phyloP scores from a whole-genome alignment of 441 rosid species.

The Kokia cookei region DNA sequence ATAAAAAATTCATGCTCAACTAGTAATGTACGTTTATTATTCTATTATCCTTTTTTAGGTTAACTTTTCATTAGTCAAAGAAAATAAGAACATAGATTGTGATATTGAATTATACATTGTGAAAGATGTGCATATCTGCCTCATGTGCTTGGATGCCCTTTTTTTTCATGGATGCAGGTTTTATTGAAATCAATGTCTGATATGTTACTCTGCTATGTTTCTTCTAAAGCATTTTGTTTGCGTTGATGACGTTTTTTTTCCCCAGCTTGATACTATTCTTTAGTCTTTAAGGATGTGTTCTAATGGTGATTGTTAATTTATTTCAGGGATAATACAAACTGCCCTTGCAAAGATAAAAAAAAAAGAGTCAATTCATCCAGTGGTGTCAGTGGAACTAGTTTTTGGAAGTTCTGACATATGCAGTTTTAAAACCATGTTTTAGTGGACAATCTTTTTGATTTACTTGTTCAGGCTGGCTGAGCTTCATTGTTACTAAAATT shows the following conservation, averaged over 20 bases:
- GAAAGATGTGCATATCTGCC: neutral
- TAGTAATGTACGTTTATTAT: conserved; percentile 29
- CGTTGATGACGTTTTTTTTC: neutral
- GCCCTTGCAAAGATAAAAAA: neutral
- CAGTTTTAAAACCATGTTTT: neutral
- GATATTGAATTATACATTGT: neutral
- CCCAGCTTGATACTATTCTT: neutral
- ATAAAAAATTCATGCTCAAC: conserved; percentile 13
- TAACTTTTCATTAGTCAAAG: neutral
- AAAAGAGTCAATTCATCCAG: neutral
- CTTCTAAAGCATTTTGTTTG: neutral
- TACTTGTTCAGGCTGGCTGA: neutral
- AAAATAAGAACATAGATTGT: neutral
- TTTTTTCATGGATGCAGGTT: neutral
- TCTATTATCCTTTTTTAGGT: neutral
- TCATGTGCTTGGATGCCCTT: neutral
- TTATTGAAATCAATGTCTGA: neutral
- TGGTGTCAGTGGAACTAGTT: conserved; percentile 1
- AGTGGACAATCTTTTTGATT: neutral
- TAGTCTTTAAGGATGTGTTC: neutral
- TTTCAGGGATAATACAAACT: conserved; percentile 19
- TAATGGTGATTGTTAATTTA: conserved; percentile 3
- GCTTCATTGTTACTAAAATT: too few relatives aligned
- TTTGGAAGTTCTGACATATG: conserved; percentile 14
- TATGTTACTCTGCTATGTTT: neutral